These are phyloP conservation scores for Adansonia gregorii DNA, from an alignment of 441 rosid species.

Conservation along the genomic window DNA sequence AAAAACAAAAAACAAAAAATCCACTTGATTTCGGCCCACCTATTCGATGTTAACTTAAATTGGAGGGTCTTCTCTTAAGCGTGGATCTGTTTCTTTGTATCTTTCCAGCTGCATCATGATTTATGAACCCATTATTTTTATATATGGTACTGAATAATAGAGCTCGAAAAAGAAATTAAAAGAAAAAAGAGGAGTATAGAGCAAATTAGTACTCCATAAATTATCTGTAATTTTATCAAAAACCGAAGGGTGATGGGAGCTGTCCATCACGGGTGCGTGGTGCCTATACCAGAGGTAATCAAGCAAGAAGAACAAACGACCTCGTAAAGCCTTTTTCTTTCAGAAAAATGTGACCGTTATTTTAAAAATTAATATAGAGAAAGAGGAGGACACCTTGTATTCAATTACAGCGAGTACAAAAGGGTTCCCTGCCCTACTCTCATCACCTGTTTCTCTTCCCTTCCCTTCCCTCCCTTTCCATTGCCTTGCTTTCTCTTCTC, in stretches of 20 bases:
- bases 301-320: conserved; percentile 37
- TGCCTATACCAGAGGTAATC: not conserved
- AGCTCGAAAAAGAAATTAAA: not conserved
- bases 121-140: not conserved
- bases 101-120: not conserved
- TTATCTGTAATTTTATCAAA: conserved; percentile 1
- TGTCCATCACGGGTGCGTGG: not conserved
- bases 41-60: not conserved
- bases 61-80: not conserved
- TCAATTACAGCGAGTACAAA: conserved; percentile 39
- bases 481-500: conserved; percentile 16
- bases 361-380: conserved; percentile 15
- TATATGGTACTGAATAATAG: not conserved
- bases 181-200: not conserved
- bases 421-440: conserved; percentile 20
- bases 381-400: conserved; percentile 29
- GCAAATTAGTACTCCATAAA: not conserved
- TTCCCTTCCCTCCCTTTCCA: conserved; percentile 10
- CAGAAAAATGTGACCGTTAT: conserved; percentile 76
- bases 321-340: conserved; percentile 33
- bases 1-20: not conserved
- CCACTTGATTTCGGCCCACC: conserved; percentile 1
- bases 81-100: not conserved
- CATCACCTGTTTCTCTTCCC: conserved; percentile 27
- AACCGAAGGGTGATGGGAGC: not conserved